These are phyloP conservation scores for Oenanthe sinensis DNA, from an alignment of 129 eudicot species.

Conservation along the genomic window DNA sequence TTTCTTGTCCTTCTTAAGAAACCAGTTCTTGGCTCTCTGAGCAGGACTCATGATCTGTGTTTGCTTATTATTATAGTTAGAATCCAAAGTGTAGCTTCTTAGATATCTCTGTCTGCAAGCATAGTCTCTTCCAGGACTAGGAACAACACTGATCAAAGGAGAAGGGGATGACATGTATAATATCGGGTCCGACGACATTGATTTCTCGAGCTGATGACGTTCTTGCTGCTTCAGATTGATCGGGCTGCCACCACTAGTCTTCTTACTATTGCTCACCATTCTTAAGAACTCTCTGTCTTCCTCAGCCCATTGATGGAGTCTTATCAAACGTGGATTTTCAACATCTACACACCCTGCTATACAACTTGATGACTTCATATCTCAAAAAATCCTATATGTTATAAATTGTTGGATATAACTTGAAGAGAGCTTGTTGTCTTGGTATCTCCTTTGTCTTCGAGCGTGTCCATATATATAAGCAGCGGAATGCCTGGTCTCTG, in stretches of 20 bases:
- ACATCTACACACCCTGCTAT: conserved; percentile 15
- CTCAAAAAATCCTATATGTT: neutral
- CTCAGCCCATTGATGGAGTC: conserved; percentile 14
- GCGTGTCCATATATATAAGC: neutral
- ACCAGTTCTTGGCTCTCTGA: conserved; percentile 13
- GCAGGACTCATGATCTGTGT: neutral
- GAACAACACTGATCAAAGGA: neutral
- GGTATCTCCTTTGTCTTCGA: neutral
- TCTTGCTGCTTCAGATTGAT: neutral
- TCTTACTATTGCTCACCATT: neutral
- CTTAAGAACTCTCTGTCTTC: conserved; percentile 17
- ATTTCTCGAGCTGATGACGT: conserved; percentile 1
- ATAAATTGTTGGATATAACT: neutral
- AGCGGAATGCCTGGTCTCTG: neutral
- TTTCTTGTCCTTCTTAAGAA: neutral
- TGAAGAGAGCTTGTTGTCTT: neutral
- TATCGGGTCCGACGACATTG: neutral
- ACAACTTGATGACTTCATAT: conserved; percentile 11
- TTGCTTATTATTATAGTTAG: neutral
- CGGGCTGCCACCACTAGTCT: neutral
- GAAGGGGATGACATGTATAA: neutral
- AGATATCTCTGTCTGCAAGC: conserved; percentile 22
- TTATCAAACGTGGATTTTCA: conserved; percentile 1
- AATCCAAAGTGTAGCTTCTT: conserved; percentile 13
- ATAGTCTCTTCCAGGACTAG: conserved; percentile 12